A percentile compares a stretch with the other conserved stretches of the same genome.
Evolutionary conservation across 306 rosid species (phyloP).

Genomic region (Sophora flavescens): DNA sequence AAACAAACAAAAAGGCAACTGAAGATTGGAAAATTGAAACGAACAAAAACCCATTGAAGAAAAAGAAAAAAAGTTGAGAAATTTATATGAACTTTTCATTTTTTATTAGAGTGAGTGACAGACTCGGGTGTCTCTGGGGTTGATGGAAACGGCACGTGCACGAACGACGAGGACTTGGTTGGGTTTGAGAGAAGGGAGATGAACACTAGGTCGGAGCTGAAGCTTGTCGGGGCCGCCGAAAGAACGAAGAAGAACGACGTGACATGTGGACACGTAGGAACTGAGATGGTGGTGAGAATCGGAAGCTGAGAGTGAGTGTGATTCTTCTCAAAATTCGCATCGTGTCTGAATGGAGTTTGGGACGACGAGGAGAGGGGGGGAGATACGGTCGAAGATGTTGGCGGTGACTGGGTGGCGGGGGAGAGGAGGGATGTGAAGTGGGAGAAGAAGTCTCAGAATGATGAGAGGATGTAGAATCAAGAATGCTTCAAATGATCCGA

Average conservation of each 20-base stretch:
- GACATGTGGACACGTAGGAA: conserved; percentile 62
- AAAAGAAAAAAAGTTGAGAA: background rate
- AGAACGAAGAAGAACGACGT: conserved; percentile 77
- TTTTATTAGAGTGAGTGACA: conserved; percentile 26
- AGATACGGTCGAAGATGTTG: too few species aligned
- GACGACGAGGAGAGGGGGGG: too few species aligned
- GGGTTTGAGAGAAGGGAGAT: conserved; percentile 70
- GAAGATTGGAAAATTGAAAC: background rate
- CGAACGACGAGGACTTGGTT: conserved; percentile 52
- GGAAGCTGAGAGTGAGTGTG: too few species aligned
- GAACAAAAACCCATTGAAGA: background rate
- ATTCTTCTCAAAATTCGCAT: too few species aligned
- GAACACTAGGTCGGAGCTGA: conserved; percentile 58
- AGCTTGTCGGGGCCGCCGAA: conserved; percentile 87
- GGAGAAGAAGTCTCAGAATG: too few species aligned
- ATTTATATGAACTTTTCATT: background rate
- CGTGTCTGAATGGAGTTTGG: too few species aligned
- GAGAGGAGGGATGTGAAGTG: too few species aligned
- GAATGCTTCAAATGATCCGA: too few species aligned
- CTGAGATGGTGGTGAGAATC: too few species aligned
- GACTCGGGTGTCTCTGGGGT: conserved; percentile 87
- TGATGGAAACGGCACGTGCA: conserved; percentile 71
- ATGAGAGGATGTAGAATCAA: too few species aligned
- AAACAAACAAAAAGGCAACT: background rate
- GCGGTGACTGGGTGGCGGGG: too few species aligned